A percentile compares a stretch with the other conserved stretches of the same genome.
Evolutionary conservation across 2,329 filamentous ascomycete species (phyloP).

Genomic region (Trichoderma lentiforme): DNA sequence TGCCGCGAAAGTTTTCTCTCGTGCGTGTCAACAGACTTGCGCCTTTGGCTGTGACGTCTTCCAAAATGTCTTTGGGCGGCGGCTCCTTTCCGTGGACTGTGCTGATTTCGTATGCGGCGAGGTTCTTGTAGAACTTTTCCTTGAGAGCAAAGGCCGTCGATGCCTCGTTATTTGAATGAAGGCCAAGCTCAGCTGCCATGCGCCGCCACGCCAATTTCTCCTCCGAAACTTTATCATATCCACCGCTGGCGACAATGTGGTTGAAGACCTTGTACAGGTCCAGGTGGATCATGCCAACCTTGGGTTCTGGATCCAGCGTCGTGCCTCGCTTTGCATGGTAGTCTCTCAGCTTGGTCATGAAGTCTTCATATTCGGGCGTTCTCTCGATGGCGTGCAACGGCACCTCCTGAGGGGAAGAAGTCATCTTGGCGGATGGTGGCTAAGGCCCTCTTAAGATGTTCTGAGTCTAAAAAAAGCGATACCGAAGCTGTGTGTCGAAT

Average conservation of each 20-base stretch:
- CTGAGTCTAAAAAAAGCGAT: neutral
- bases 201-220: conserved; percentile 84
- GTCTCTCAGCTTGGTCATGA: conserved; percentile 67
- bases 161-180: conserved; percentile 70
- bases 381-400: conserved; percentile 50
- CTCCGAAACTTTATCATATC: conserved; percentile 80
- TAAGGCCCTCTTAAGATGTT: neutral
- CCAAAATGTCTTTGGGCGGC: conserved; percentile 82
- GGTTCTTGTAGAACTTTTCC: conserved; percentile 83
- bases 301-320: conserved; percentile 73
- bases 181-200: conserved; percentile 71
- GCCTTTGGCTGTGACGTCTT: conserved; percentile 82
- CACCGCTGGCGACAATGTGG: conserved; percentile 70
- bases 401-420: conserved; percentile 33
- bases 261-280: conserved; percentile 78
- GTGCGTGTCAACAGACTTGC: conserved; percentile 76
- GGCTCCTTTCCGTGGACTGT: conserved; percentile 75
- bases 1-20: conserved; percentile 66
- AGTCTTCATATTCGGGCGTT: conserved; percentile 71
- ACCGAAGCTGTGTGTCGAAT: neutral
- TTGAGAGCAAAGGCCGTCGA: conserved; percentile 86
- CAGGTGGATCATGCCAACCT: conserved; percentile 71
- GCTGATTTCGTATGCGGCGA: conserved; percentile 82
- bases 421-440: neutral
- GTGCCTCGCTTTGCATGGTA: conserved; percentile 81